Percentiles rank a stretch among this genome's conserved stretches.
Conservation (phyloP, 1,284 basidiomycete genomes). For the Salmacisia buchloeana region DNA sequence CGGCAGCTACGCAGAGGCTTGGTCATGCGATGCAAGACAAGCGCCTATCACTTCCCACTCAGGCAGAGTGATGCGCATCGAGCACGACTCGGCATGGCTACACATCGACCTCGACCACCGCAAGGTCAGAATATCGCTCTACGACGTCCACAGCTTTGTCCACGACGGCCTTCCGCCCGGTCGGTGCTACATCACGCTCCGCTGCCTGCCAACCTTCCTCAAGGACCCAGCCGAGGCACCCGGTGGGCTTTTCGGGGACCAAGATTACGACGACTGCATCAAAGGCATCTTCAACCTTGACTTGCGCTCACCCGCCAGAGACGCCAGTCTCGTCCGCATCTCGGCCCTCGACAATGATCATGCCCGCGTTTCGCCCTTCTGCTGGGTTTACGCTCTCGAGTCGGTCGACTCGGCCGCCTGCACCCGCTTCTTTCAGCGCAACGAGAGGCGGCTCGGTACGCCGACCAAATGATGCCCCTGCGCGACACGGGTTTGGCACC, state of each 20-base stretch:
- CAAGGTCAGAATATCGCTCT: constrained; percentile 8
- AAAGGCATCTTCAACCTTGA: background rate
- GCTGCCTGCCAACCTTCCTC: background rate
- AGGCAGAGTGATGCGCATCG: constrained; percentile 7
- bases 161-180: background rate
- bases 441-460: background rate
- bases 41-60: no score
- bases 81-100: background rate
- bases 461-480: background rate
- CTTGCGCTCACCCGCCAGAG: background rate
- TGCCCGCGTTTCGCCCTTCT: constrained; percentile 8
- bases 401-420: background rate
- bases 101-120: constrained; percentile 7
- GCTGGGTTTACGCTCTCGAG: constrained; percentile 6
- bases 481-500: background rate
- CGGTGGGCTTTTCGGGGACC: no score
- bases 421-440: background rate
- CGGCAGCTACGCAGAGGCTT: background rate
- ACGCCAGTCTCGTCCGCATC: background rate
- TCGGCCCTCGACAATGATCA: background rate
- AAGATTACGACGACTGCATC: background rate
- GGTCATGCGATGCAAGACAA: no score
- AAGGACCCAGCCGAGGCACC: background rate
- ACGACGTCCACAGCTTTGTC: constrained; percentile 2
- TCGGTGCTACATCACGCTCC: background rate